Conservation (phyloP, 2,329 filamentous ascomycete species). For the Cordyceps farinosa region DNA sequence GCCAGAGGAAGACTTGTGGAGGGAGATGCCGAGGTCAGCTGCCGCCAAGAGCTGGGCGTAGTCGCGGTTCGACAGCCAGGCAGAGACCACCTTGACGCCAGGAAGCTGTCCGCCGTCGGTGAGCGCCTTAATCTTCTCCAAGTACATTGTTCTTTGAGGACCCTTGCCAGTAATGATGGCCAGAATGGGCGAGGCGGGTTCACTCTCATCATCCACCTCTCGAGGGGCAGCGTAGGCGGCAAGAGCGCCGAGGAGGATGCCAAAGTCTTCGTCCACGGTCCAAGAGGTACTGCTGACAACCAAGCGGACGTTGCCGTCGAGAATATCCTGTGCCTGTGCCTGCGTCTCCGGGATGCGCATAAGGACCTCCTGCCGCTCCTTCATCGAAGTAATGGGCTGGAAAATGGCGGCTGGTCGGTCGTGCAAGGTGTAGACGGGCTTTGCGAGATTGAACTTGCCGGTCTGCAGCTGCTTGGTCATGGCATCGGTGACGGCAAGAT, state of each 20-base stretch:
- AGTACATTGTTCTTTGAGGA: conserved; percentile 74
- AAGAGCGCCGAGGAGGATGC: conserved; percentile 77
- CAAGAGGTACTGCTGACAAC: conserved; percentile 94
- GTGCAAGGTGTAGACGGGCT: conserved; percentile 69
- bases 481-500: conserved; percentile 84
- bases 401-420: conserved; percentile 85
- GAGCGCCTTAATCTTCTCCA: conserved; percentile 60
- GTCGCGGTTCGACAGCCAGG: conserved; percentile 79
- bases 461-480: conserved; percentile 72
- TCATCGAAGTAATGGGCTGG: conserved; percentile 56
- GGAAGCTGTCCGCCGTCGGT: conserved; percentile 59
- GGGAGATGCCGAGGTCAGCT: conserved; percentile 83
- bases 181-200: conserved; percentile 60
- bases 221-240: conserved; percentile 61
- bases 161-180: conserved; percentile 95
- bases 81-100: conserved; percentile 70
- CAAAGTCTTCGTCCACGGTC: conserved; percentile 96
- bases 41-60: conserved; percentile 81
- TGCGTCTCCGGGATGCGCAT: conserved; percentile 61
- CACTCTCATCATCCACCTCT: conserved; percentile 37
- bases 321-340: conserved; percentile 55
- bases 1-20: conserved; percentile 91
- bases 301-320: conserved; percentile 58
- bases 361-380: conserved; percentile 58
- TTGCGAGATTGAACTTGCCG: conserved; percentile 60